phyloP scores from a whole-genome alignment of 805 yeast species.

The Zygoascus biomembranicola region DNA sequence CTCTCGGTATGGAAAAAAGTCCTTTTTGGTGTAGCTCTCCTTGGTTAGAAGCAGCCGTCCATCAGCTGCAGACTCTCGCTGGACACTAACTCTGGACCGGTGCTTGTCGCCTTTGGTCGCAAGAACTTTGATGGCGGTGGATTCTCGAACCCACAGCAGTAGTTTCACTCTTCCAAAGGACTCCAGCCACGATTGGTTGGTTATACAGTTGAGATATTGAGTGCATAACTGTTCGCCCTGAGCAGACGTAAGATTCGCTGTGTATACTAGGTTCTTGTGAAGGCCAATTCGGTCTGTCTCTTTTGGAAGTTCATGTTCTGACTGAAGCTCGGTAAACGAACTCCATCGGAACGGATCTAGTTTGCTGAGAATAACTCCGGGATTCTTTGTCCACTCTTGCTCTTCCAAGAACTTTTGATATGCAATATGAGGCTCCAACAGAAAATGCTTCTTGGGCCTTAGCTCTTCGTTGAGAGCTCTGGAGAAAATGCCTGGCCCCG shows the following conservation, averaged over 20 bases:
- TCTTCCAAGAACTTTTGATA: slow-evolving; percentile 20
- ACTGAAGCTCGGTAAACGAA: slow-evolving; percentile 41
- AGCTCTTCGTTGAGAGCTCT: slow-evolving; percentile 51
- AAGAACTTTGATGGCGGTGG: slow-evolving; percentile 53
- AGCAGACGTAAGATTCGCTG: slow-evolving; percentile 49
- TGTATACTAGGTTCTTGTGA: slow-evolving; percentile 46
- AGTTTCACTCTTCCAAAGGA: slow-evolving; percentile 66
- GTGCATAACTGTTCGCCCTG: slow-evolving; percentile 62
- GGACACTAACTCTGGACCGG: slow-evolving; percentile 56
- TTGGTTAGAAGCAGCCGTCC: slow-evolving; percentile 23
- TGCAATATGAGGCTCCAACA: slow-evolving; percentile 46
- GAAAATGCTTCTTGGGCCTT: slow-evolving; percentile 53
- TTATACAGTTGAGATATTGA: slow-evolving; percentile 67
- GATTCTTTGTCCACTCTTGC: slow-evolving; percentile 5
- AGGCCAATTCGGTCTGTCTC: slow-evolving; percentile 31
- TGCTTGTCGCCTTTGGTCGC: slow-evolving; percentile 43
- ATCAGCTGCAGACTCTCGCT: slow-evolving; percentile 36
- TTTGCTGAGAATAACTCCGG: slow-evolving; percentile 20
- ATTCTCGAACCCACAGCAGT: slow-evolving; percentile 57
- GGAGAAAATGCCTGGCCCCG: slow-evolving; percentile 52
- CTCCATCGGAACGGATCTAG: slow-evolving; percentile 64
- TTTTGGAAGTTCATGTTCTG: slow-evolving; percentile 38
- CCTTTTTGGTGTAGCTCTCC: slow-evolving; percentile 37
- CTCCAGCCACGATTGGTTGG: slow-evolving; percentile 65
- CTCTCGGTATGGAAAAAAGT: slow-evolving; percentile 9